Evolutionary conservation across 768 basidiomycete genomes (phyloP), one percentile per base, ranked within the genome.

Genomic region (Macrocybe gigantea): DNA sequence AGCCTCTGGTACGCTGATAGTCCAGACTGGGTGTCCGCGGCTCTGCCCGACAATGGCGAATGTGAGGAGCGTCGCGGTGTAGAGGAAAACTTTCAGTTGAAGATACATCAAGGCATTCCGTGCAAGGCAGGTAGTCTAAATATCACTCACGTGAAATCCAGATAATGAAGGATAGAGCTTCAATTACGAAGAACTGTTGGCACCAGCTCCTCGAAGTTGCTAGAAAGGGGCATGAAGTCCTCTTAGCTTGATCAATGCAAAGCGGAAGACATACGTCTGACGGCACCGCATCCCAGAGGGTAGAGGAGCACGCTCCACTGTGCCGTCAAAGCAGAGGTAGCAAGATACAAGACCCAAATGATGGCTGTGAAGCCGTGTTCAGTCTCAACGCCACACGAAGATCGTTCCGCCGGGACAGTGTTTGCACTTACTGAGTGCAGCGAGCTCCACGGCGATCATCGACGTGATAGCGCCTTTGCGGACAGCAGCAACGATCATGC

Each of bases 1-100:
- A 31, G 52, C 44, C 13, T 47, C 52, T 6, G 33, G 38, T 5
- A 51, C 54, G 12, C 46, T 48, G 7, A 10, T 35, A 4, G 12
- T 47, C 54, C 54, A 56, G 12, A 53, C 54, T 6, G 13, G 12
- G 12, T 51, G 47, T 34, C 56, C 56, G 13, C 48, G 54, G 42
- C 36, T 49, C 32, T 57, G 46, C 7, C 30, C 44, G 2, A 51
- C 43, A 0, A 57, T 13, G 2, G 54, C 22, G 33, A 44, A 51
- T 8, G 45, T 11, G 1, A 57, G 33, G 31, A 57, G 49, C 7
- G 46, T 52, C 44, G 41, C 15, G 12, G 51, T 53, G 22, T 55
- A 57, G 0, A 51, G 7, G 32, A 55, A 35, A 9, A 56, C 55
- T 56, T 22, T 1, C 22, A 22, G 13, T 8, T 12, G n/a, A 45